A percentile compares a stretch with the other conserved stretches of the same genome.
Conservation (phyloP, 768 basidiomycete genomes). For the Phanerodontia chrysosporium region DNA sequence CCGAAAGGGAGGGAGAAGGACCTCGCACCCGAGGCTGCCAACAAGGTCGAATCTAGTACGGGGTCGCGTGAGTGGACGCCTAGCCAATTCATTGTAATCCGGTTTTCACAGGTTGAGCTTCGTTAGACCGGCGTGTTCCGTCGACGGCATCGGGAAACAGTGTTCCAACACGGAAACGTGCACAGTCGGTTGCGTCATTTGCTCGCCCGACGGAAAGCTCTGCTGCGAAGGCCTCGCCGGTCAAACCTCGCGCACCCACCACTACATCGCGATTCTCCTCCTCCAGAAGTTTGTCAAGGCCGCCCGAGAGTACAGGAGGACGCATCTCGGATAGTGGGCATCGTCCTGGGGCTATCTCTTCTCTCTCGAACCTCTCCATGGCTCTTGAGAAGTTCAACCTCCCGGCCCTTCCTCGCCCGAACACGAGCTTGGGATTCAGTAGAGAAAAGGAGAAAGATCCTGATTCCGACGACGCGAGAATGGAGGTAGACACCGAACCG, state of each 20-base stretch:
- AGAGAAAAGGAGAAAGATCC: conserved; percentile 5
- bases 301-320: neutral
- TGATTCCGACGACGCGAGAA: conserved; percentile 10
- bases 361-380: conserved; percentile 59
- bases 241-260: conserved; percentile 4
- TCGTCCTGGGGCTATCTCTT: conserved; percentile 10
- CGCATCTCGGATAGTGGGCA: conserved; percentile 29
- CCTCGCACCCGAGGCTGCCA: neutral
- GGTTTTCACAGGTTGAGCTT: neutral
- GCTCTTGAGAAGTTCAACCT: conserved; percentile 69
- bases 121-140: neutral
- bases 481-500: conserved; percentile 1
- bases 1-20: neutral
- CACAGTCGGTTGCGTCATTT: neutral
- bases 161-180: neutral
- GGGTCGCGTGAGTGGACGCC: neutral
- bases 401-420: conserved; percentile 63
- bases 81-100: neutral
- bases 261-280: neutral
- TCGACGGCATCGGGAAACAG: neutral
- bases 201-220: conserved; percentile 18
- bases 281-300: conserved; percentile 2
- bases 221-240: conserved; percentile 14
- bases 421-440: conserved; percentile 68
- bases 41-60: neutral